These are phyloP conservation scores for Candida glaebosa DNA, from an alignment of 805 yeast species.

Conservation along the genomic window DNA sequence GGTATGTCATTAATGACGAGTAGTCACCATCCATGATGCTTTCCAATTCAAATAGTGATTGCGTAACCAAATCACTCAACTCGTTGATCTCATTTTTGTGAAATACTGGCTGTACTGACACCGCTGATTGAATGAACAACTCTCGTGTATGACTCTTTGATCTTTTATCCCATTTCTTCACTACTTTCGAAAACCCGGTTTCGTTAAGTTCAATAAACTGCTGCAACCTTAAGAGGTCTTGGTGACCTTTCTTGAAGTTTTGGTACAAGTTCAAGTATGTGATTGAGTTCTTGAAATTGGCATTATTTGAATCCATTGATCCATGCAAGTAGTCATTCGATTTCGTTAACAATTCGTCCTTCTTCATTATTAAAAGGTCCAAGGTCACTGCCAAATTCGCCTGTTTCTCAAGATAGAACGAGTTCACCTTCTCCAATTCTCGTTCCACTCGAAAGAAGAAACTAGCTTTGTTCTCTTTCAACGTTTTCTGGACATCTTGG, in stretches of 20 bases:
- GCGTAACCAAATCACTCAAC: constrained; percentile 73
- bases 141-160: constrained; percentile 94
- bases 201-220: constrained; percentile 94
- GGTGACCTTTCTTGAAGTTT: constrained; percentile 83
- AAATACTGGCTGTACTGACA: constrained; percentile 94
- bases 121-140: constrained; percentile 84
- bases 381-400: constrained; percentile 77
- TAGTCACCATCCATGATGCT: constrained; percentile 47
- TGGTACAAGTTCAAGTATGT: constrained; percentile 81
- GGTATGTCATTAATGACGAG: constrained; percentile 23
- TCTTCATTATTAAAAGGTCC: constrained; percentile 72
- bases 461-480: constrained; percentile 88
- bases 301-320: constrained; percentile 7
- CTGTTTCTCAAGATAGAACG: constrained; percentile 89
- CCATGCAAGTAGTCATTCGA: constrained; percentile 9
- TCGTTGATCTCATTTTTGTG: constrained; percentile 84
- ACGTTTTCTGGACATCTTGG: constrained; percentile 36
- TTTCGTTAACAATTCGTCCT: constrained; percentile 45
- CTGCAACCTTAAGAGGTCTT: constrained; percentile 83
- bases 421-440: constrained; percentile 91
- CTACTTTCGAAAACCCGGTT: constrained; percentile 91
- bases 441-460: constrained; percentile 88
- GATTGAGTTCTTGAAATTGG: constrained; percentile 61
- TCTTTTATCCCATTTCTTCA: constrained; percentile 97
- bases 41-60: constrained; percentile 69